Percentiles rank a stretch among this genome's conserved stretches.
phyloP scores from a whole-genome alignment of 169 alveolate genomes.

The Babesia divergens region DNA sequence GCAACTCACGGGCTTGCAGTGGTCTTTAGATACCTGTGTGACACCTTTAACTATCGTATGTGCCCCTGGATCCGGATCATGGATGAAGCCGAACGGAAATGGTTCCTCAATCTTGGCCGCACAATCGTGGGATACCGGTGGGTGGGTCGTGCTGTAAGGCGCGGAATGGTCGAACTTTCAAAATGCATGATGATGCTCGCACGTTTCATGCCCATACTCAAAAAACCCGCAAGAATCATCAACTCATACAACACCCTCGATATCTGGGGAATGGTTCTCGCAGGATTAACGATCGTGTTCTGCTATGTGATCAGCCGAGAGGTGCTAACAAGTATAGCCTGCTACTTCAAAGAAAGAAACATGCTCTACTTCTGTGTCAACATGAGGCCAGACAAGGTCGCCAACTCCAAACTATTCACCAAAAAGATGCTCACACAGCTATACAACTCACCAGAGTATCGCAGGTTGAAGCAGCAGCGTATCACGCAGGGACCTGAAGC shows the following conservation, averaged over 20 bases:
- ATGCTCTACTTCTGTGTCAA: conserved; percentile 47
- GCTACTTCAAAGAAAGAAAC: background rate
- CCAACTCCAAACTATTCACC: conserved; percentile 58
- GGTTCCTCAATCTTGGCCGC: conserved; percentile 1
- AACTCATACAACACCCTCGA: conserved; percentile 26
- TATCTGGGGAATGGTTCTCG: conserved; percentile 22
- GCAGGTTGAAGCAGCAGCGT: conserved; percentile 67
- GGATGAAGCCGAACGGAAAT: background rate
- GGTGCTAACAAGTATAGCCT: background rate
- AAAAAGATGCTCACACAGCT: conserved; percentile 57
- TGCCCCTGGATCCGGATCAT: background rate
- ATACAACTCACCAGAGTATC: conserved; percentile 63
- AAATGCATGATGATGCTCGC: background rate
- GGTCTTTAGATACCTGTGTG: background rate
- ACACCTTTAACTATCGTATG: background rate
- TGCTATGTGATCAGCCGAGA: background rate
- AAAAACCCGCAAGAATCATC: background rate
- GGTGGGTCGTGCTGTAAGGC: background rate
- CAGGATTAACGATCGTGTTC: background rate
- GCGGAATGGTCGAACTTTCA: conserved; percentile 1
- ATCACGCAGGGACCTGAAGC: conserved; percentile 73
- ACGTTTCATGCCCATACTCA: conserved; percentile 4
- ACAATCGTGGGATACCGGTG: background rate
- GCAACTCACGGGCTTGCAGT: conserved; percentile 13
- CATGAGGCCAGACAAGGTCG: conserved; percentile 61